Evolutionary conservation across 768 basidiomycete species (phyloP).

Genomic region (Termitomyces sp.): DNA sequence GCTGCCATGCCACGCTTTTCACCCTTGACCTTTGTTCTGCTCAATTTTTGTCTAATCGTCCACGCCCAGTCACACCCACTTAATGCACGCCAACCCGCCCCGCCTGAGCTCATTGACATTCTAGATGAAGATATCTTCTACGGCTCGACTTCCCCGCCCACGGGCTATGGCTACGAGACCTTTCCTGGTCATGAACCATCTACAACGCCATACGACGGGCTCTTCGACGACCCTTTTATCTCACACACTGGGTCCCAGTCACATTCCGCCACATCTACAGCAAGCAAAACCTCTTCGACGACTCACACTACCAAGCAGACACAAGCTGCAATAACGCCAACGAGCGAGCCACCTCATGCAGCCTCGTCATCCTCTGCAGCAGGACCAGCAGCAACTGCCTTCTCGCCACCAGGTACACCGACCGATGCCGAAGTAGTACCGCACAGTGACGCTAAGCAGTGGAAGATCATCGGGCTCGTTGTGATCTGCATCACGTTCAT

Average conservation of each 20-base stretch:
- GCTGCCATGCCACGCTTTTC: constrained; percentile 9
- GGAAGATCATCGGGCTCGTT: constrained; percentile 68
- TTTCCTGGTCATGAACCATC: background rate
- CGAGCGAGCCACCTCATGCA: background rate
- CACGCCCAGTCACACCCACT: constrained; percentile 13
- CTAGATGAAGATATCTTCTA: constrained; percentile 11
- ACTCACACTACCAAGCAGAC: background rate
- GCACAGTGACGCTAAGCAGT: constrained; percentile 42
- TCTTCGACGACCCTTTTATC: background rate
- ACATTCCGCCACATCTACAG: background rate
- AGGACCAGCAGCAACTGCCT: background rate
- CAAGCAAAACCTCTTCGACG: constrained; percentile 1
- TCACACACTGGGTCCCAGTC: constrained; percentile 4
- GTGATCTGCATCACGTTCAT: constrained; percentile 59
- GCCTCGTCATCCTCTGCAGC: background rate
- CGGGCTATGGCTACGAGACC: constrained; percentile 5
- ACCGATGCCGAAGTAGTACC: constrained; percentile 22
- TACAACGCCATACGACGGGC: constrained; percentile 8
- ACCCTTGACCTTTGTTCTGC: background rate
- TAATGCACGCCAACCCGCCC: background rate
- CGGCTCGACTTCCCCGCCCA: background rate
- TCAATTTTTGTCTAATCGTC: constrained; percentile 6
- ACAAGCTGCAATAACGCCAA: background rate
- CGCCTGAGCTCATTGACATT: constrained; percentile 8
- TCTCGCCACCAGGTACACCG: constrained; percentile 3